Conservation (phyloP, 352 stramenopile genomes). For the Phytopythium sindhum region DNA sequence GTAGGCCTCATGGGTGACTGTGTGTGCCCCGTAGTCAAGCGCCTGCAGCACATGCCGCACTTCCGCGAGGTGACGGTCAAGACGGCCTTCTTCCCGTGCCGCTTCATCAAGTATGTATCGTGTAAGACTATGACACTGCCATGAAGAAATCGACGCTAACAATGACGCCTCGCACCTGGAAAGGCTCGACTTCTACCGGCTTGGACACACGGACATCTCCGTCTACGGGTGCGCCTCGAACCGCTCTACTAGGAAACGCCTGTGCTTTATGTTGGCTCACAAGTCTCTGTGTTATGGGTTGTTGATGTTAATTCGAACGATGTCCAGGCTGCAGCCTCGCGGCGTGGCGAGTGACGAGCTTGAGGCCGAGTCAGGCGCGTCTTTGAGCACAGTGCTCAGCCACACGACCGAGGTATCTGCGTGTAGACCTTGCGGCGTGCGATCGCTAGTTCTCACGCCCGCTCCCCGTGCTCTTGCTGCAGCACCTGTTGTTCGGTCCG, state of each 20-base stretch:
- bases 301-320: not conserved
- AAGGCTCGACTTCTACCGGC: conserved; percentile 55
- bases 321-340: conserved; percentile 29
- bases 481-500: conserved; percentile 47
- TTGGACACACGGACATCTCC: conserved; percentile 48
- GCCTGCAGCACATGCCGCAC: conserved; percentile 45
- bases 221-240: conserved; percentile 49
- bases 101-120: conserved; percentile 40
- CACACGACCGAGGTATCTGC: conserved; percentile 50
- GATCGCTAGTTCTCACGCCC: not conserved
- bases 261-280: not conserved
- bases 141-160: not conserved
- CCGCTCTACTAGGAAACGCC: not conserved
- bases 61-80: conserved; percentile 50
- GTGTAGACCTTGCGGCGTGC: no score
- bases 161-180: not conserved
- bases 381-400: conserved; percentile 57
- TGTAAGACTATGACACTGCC: not conserved
- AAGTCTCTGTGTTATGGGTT: not conserved
- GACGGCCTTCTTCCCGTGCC: conserved; percentile 60
- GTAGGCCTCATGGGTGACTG: not conserved
- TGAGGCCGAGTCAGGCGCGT: conserved; percentile 46
- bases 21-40: conserved; percentile 33
- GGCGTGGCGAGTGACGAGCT: conserved; percentile 54
- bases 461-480: not conserved